These are phyloP conservation scores for Podaxis sp. DNA, from an alignment of 768 basidiomycete genomes.

Conservation along the genomic window DNA sequence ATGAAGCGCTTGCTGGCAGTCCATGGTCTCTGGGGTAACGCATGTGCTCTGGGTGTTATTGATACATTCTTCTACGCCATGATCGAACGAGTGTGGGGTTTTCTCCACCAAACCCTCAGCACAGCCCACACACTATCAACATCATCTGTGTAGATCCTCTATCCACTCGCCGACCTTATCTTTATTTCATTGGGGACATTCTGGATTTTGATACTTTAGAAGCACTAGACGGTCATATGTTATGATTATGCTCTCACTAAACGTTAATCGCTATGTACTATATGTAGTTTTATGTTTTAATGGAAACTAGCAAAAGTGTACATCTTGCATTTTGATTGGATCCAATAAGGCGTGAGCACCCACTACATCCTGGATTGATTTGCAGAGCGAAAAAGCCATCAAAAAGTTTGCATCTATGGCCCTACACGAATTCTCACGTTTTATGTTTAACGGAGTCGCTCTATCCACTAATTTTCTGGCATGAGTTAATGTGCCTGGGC, in stretches of 20 bases:
- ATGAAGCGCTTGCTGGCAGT: too few relatives aligned
- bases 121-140: not conserved
- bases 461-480: too few relatives aligned
- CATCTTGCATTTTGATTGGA: not conserved
- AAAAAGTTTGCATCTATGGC: too few relatives aligned
- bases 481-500: too few relatives aligned
- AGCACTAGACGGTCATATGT: not conserved
- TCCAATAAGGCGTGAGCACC: not conserved
- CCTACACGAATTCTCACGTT: too few relatives aligned
- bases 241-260: slow-evolving; percentile 3
- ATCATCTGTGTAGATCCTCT: not conserved
- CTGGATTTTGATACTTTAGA: not conserved
- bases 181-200: not conserved
- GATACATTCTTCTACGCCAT: slow-evolving; percentile 67
- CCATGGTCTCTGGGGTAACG: too few relatives aligned
- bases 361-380: too few relatives aligned
- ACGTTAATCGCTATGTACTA: not conserved
- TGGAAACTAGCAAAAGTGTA: not conserved
- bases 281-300: not conserved
- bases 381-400: too few relatives aligned
- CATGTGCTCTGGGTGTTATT: too few relatives aligned
- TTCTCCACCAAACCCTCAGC: slow-evolving; percentile 37
- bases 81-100: slow-evolving; percentile 54
- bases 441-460: too few relatives aligned
- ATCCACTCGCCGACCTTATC: not conserved